Base-by-base conservation (phyloP, 345 rosid species). In the Chamaenerion angustifolium region DNA sequence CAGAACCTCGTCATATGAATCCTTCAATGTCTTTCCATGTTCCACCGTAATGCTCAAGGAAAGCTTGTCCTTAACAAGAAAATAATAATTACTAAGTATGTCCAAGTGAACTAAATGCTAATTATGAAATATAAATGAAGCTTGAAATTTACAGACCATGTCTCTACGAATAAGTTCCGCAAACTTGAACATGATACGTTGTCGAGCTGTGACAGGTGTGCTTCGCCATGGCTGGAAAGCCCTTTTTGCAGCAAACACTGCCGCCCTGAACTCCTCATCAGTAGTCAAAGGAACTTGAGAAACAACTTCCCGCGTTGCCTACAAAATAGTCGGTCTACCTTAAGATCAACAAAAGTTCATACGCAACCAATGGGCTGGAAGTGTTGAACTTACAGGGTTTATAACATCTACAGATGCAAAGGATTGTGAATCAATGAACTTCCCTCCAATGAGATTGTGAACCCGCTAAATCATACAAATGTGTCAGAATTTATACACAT, bases 361-460 rank as follows among this genome's bases (percentile, higher is more conserved):
- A 49, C 11, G 40, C 35, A 19, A 40, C 25, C 37, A 15, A 62
- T 23, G 49, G 13, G 37, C 48, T 37, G n/a, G 9, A 15, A 43
- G 21, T 54, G 40, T 40, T 19, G 16, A 16, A 79, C 89, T 82
- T 63, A 78, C 89, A 46, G 85, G 89, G 60, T 82, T 74, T 61
- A 78, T 62, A 46, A 82, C 85, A 56, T 82, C 81, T 25, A 78
- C 62, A 12, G 73, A 58, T 48, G 70, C 57, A 64, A 56, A 62
- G 7, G 85, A 68, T 59, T 62, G 70, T n/a, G 89, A 82, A 64
- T 82, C 81, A 53, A 76, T 66, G 50, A 78, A 76, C 64, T 72
- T 74, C 44, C 89, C 89, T 44, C 89, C 85, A 46, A 82, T 76
- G 47, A 82, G 71, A 69, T 82, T 82, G 58, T 85, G 78, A 42